Evolutionary conservation across 768 basidiomycete genomes (phyloP), one percentile per base, ranked within the genome.

Genomic region (Lactarius psammicola): DNA sequence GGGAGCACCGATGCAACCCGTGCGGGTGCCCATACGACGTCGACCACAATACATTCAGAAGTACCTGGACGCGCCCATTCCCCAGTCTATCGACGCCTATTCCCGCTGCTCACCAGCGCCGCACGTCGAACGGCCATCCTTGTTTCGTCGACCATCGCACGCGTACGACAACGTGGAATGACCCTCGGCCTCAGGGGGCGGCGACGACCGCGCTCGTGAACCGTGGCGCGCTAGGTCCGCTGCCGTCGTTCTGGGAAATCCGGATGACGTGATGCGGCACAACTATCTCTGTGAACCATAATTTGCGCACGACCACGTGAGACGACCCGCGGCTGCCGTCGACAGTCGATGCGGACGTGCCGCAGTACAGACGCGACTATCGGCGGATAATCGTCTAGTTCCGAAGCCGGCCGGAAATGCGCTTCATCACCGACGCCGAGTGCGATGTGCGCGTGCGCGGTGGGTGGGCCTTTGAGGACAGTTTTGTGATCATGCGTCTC

Each of bases 241-340:
- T 96, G 42, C 94, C 94, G 6, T 90, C 88, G 54, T 94, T 93
- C 65, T 96, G 94, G 94, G 94, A 96, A 78, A 95, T 95, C 94
- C 84, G 94, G 23, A 76, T 95, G 60, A 95, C 94, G 1, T 87
- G 1, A 93, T 90, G 0, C 84, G 84, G 9, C 83, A 93, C 40
- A 88, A 95, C 20, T 96, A 96, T n/a, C 77, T 96, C 94, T 71
- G 94, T 95, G 17, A 94, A 95, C 74, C 94, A 96, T 76, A 95
- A 89, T 68, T 90, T 88, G 44, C 83, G 89, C 61, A 93, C 93
- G 20, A 95, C 94, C 18, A 86, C 91, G 7, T 95, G 94, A 94
- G 94, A 95, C 73, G 94, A 96, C 75, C 94, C 94, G 23, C 85
- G 94, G 59, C 76, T 95, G 60, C 94, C 94, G 0, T 87, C 85